Base-by-base conservation (phyloP, 768 basidiomycete species). In the Porpolomopsis calyptriformis region DNA sequence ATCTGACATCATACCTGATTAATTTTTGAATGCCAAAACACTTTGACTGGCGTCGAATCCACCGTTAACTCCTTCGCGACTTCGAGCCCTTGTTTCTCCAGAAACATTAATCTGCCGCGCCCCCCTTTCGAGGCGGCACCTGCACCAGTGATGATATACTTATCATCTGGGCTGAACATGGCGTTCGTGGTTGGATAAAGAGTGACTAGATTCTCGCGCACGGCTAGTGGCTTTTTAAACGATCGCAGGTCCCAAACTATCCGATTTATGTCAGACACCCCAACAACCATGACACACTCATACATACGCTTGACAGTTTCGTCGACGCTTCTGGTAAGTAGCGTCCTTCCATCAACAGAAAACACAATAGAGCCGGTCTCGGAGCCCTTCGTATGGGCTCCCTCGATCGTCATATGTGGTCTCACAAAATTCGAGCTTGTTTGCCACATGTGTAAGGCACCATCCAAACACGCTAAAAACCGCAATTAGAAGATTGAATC, bases 1-100 rank as follows among this genome's bases (percentile, higher is more conserved):
- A 54, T 35, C 53, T 31, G 19, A 45, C 36, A 40, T 59, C 80
- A 54, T 51, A 86, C 89, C 75, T 96, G 90, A 69, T 99, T 99
- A 71, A 99, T 98, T 64, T 87, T 89, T 4, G 88, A 78, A 67
- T 97, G 96, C 96, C 96, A 99, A 22, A 75, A 65, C 2, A 97
- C 87, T 57, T 82, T 85, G 47, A 99, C 87, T 8, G 96, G 91
- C 27, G 81, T 85, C 20, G 81, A 72, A 36, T 80, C 81, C 55
- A 86, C 76, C 46, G 72, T 76, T 36, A 90, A 54, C 35, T 73
- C 71, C 64, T 82, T 83, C 44, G 70, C 78, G 40, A 81, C 73
- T 49, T 81, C 80, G 36, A 96, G 64, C 31, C 71, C 74, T 47
- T 82, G 76, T 58, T 82, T 82, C 48, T 69, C 69, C 63, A 97